Conservation (phyloP, 139 green algal species). For the Picochlorum sp. region DNA sequence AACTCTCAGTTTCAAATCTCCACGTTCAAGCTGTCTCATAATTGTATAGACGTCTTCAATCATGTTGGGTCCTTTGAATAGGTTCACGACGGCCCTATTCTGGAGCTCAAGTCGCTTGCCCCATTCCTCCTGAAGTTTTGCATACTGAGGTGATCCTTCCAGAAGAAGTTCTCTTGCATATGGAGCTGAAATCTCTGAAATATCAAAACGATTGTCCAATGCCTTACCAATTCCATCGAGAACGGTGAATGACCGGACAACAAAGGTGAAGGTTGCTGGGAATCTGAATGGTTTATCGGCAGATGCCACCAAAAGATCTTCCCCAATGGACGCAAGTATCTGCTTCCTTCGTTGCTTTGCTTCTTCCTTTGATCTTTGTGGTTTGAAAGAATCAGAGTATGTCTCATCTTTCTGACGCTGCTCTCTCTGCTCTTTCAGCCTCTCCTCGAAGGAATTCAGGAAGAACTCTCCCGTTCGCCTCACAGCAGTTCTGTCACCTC, state of each 20-base stretch:
- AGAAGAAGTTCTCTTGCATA: constrained; percentile 87
- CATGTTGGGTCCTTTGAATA: constrained; percentile 85
- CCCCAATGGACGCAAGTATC: constrained; percentile 83
- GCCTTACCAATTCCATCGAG: constrained; percentile 97
- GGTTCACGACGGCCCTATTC: constrained; percentile 82
- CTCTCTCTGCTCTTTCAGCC: constrained; percentile 47
- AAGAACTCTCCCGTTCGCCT: constrained; percentile 94
- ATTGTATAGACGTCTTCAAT: constrained; percentile 76
- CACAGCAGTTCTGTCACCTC: constrained; percentile 78
- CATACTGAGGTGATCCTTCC: constrained; percentile 41
- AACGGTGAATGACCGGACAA: constrained; percentile 80
- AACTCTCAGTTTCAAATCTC: constrained; percentile 94
- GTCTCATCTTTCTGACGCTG: constrained; percentile 18
- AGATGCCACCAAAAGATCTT: constrained; percentile 90
- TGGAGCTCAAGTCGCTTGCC: constrained; percentile 47
- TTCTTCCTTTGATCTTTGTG: constrained; percentile 64
- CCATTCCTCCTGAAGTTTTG: constrained; percentile 53
- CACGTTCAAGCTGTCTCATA: constrained; percentile 68
- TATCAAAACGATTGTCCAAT: constrained; percentile 94
- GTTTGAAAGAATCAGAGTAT: constrained; percentile 75
- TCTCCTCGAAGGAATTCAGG: constrained; percentile 77
- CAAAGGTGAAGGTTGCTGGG: constrained; percentile 96
- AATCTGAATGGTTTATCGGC: constrained; percentile 98
- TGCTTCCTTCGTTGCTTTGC: constrained; percentile 56
- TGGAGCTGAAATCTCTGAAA: constrained; percentile 89